Evolutionary conservation across 1,284 basidiomycete genomes (phyloP), one percentile per base, ranked within the genome.

Genomic region (Chalciporus sp.): DNA sequence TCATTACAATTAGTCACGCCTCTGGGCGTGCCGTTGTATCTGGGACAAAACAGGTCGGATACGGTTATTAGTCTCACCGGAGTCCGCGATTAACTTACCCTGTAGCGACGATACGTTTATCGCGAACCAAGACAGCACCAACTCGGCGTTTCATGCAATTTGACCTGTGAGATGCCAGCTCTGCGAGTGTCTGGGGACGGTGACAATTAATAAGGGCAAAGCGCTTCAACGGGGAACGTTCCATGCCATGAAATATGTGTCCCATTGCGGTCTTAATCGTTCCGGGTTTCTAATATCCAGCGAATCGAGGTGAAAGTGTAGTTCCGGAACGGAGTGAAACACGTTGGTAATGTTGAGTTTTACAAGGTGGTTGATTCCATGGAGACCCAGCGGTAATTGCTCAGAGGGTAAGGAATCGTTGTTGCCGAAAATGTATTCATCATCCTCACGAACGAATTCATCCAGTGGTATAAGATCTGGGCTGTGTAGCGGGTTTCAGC

Each of bases 141-240:
- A 98, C 95, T 1, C 97, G 84, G 4, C 97, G 85, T 69, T 99
- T 99, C 96, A 98, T 98, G 71, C 90, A 98, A 69, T 94, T 98
- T n/a, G 87, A 93, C 40, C 90, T 81, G 61, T 85, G 86, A 7
- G 88, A 94, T 4, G 94, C 94, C 42, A 97, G 81, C 12, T 89
- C 88, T 7, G 95, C 94, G 40, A 97, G 79, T 2, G 88, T 93
- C 90, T 90, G 62, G 11, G 35, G 51, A 48, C 53, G n/a, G 6
- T 4, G 17, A 12, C 5, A 31, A 35, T 61, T 42, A 57, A 43
- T 39, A 48, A 55, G 45, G 28, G 41, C 31, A 20, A 26, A 33
- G 17, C 35, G 44, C 16, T 14, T 11, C 12, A n/a, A 43, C 3
- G n/a, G 27, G 31, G 28, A 52, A 61, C 14, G 37, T 27, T 26